Evolutionary conservation across 192 early-diverging fungal genomes (phyloP).

Genomic region (Borealophlyctis nickersoniae): DNA sequence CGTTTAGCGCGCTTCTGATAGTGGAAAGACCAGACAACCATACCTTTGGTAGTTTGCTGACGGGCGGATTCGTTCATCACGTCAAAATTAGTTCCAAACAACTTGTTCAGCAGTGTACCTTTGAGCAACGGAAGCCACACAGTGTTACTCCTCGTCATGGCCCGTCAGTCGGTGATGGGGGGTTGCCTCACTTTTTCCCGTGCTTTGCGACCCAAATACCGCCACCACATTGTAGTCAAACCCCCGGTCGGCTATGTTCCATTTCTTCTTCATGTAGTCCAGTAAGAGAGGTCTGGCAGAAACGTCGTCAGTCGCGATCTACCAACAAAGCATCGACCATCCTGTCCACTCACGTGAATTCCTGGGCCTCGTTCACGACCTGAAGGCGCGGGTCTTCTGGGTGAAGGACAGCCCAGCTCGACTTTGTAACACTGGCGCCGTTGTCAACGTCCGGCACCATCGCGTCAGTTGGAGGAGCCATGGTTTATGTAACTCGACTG

Average conservation of each 20-base stretch:
- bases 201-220: constrained; percentile 98
- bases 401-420: neutral
- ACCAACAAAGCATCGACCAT: neutral
- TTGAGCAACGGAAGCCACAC: neutral
- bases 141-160: too few species aligned
- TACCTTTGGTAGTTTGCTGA: constrained; percentile 84
- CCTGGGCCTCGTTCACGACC: constrained; percentile 75
- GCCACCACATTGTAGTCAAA: constrained; percentile 97
- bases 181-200: constrained; percentile 91
- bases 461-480: too few species aligned
- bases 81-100: constrained; percentile 94
- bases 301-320: too few species aligned
- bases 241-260: constrained; percentile 76
- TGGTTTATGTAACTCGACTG: too few species aligned
- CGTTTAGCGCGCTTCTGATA: constrained; percentile 6
- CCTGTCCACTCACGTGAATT: constrained; percentile 64
- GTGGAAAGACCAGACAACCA: neutral
- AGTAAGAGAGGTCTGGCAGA: constrained; percentile 59
- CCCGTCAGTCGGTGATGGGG: too few species aligned
- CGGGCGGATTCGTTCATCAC: constrained; percentile 87
- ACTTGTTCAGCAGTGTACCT: constrained; percentile 91
- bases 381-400: constrained; percentile 49
- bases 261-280: constrained; percentile 77
- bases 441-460: constrained; percentile 1
- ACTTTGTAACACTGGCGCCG: neutral